phyloP scores from a whole-genome alignment of 371 early-diverging fungal species.

The Mucor irregularis region DNA sequence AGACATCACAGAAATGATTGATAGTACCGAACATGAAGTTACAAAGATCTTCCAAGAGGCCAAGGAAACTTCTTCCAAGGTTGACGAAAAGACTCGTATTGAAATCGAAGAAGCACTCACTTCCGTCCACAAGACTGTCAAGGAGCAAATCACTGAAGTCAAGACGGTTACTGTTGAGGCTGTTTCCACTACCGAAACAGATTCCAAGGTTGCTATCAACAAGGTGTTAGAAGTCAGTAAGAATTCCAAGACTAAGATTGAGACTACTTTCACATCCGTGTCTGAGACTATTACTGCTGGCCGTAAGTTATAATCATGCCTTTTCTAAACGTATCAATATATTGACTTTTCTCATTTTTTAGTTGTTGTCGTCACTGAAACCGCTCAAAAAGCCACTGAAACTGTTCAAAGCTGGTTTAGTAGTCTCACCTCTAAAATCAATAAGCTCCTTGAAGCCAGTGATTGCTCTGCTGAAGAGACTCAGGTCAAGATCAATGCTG shows the following conservation, averaged over 20 bases:
- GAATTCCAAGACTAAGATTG: constrained; percentile 18
- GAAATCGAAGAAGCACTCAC: constrained; percentile 22
- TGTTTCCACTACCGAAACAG: constrained; percentile 4
- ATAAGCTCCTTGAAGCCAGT: constrained; percentile 18
- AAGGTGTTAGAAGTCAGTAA: constrained; percentile 20
- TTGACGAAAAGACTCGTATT: constrained; percentile 25
- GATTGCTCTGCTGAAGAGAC: constrained; percentile 23
- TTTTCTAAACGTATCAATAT: not conserved
- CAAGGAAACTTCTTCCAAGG: constrained; percentile 11
- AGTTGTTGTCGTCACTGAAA: constrained; percentile 15
- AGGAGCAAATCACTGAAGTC: constrained; percentile 26
- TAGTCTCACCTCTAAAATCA: constrained; percentile 7
- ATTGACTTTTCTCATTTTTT: not conserved
- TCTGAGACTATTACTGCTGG: constrained; percentile 20
- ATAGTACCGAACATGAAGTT: constrained; percentile 10
- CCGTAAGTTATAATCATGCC: constrained; percentile 15
- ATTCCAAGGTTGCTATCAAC: constrained; percentile 14
- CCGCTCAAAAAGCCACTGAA: constrained; percentile 25
- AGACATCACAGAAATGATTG: constrained; percentile 21
- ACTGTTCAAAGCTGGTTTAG: constrained; percentile 25
- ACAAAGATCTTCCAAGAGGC: constrained; percentile 19
- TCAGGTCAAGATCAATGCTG: constrained; percentile 15
- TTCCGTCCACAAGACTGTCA: constrained; percentile 25
- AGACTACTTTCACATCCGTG: constrained; percentile 16
- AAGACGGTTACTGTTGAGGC: constrained; percentile 19